These are phyloP conservation scores for Lasiosphaeria ovina DNA, from an alignment of 495 filamentous ascomycete genomes.

Conservation along the genomic window DNA sequence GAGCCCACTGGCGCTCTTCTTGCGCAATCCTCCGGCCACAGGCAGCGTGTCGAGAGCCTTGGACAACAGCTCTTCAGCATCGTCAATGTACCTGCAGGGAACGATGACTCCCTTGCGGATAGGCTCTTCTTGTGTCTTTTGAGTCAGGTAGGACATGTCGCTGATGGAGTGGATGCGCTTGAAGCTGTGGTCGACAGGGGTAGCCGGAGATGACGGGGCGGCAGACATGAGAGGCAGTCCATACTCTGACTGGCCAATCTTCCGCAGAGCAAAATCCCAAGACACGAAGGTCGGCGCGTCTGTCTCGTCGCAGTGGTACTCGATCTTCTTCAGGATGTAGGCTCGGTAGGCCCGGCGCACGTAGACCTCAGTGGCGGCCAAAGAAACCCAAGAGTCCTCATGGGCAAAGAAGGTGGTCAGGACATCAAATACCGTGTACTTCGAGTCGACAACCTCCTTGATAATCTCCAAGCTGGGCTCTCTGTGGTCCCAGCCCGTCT, in stretches of 20 bases:
- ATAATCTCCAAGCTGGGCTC: constrained; percentile 82
- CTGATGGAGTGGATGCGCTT: constrained; percentile 89
- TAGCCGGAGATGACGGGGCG: constrained; percentile 80
- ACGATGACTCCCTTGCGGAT: constrained; percentile 92
- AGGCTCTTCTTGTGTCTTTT: constrained; percentile 66
- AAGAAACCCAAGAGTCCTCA: constrained; percentile 88
- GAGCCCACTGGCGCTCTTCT: constrained; percentile 49
- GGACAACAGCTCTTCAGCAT: constrained; percentile 79
- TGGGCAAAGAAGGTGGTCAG: constrained; percentile 91
- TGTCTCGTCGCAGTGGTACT: constrained; percentile 73
- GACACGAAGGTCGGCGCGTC: constrained; percentile 81
- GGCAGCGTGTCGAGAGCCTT: constrained; percentile 84
- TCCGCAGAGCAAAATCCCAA: constrained; percentile 94
- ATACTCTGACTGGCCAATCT: constrained; percentile 86
- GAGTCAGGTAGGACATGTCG: constrained; percentile 85
- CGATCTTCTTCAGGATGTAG: constrained; percentile 80
- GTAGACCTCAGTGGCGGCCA: constrained; percentile 93
- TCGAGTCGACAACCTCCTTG: constrained; percentile 97
- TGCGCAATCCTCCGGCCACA: constrained; percentile 39
- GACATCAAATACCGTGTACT: constrained; percentile 97
- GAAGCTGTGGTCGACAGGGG: constrained; percentile 68
- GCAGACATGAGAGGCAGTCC: constrained; percentile 72
- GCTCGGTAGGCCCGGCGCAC: constrained; percentile 95
- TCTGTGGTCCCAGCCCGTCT: constrained; percentile 95
- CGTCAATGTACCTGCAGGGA: constrained; percentile 88